Evolutionary conservation across 1,284 basidiomycete genomes (phyloP).

Genomic region (Cryptococcus sp.): DNA sequence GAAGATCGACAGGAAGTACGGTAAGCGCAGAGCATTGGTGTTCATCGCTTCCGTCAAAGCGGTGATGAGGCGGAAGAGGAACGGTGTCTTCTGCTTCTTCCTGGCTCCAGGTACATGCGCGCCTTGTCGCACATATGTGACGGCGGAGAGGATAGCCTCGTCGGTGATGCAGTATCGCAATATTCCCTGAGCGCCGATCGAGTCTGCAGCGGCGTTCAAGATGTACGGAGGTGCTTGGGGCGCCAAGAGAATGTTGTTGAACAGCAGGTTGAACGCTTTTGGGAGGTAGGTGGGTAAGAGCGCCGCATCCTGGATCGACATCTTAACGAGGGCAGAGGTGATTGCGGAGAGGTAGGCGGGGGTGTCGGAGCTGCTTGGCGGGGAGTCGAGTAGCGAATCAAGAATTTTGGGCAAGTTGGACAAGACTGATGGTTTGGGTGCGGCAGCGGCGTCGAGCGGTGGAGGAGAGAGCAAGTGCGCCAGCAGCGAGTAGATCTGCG

Average conservation of each 20-base stretch:
- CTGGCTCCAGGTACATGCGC: slow-evolving; percentile 47
- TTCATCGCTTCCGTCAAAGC: slow-evolving; percentile 69
- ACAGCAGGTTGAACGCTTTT: slow-evolving; percentile 74
- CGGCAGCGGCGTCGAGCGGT: slow-evolving; percentile 36
- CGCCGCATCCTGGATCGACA: slow-evolving; percentile 46
- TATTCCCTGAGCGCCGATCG: slow-evolving; percentile 61
- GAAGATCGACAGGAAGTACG: slow-evolving; percentile 67
- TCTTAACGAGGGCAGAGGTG: slow-evolving; percentile 51
- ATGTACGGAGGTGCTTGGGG: slow-evolving; percentile 34
- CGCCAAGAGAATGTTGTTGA: slow-evolving; percentile 63
- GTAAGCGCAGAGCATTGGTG: slow-evolving; percentile 65
- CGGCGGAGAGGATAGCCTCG: slow-evolving; percentile 61
- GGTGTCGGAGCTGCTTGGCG: slow-evolving; percentile 63
- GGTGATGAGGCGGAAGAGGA: slow-evolving; percentile 64
- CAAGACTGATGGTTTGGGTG: slow-evolving; percentile 43
- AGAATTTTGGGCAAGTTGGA: slow-evolving; percentile 67
- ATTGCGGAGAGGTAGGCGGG: slow-evolving; percentile 63
- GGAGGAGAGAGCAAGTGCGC: slow-evolving; percentile 67
- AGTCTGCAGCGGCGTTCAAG: slow-evolving; percentile 64
- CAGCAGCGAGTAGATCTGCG: slow-evolving; percentile 77
- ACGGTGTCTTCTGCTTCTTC: slow-evolving; percentile 60
- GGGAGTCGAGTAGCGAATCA: slow-evolving; percentile 70
- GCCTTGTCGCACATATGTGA: slow-evolving; percentile 46
- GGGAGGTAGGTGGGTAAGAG: slow-evolving; percentile 57
- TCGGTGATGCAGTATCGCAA: slow-evolving; percentile 71